phyloP scores from a whole-genome alignment of 148 eudicot species.

The Dianthus caryophyllus region DNA sequence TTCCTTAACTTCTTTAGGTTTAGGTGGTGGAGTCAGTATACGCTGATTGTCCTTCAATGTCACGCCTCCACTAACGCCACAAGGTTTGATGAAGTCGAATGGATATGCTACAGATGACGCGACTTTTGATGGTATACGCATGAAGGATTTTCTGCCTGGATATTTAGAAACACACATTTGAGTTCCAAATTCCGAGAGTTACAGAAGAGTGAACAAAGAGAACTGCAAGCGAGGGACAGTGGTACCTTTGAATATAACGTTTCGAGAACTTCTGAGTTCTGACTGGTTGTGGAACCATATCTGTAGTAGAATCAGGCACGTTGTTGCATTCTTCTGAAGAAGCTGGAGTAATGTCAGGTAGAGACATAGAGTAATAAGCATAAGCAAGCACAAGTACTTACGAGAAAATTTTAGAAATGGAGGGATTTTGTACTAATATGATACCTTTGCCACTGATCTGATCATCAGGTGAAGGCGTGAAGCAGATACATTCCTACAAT shows the following conservation, averaged over 20 bases:
- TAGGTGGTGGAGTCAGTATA: slow-evolving; percentile 6
- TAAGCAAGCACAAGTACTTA: no score
- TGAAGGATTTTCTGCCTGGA: slow-evolving; percentile 40
- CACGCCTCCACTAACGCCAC: neutral
- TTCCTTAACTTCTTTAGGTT: slow-evolving; percentile 30
- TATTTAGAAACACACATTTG: neutral
- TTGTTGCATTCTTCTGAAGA: slow-evolving; percentile 45
- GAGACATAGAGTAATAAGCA: neutral
- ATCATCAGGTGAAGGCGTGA: slow-evolving; percentile 39
- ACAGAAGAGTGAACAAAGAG: neutral
- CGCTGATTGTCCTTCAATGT: slow-evolving; percentile 12
- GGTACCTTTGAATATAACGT: slow-evolving; percentile 74
- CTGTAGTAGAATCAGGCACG: slow-evolving; percentile 33
- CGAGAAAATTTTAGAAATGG: neutral
- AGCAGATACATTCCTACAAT: slow-evolving; percentile 35
- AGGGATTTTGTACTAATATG: neutral
- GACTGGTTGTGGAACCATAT: slow-evolving; percentile 31
- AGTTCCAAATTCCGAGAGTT: neutral
- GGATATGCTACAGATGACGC: slow-evolving; percentile 8
- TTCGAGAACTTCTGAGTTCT: slow-evolving; percentile 48
- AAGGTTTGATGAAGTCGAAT: slow-evolving; percentile 11
- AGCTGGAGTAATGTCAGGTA: neutral
- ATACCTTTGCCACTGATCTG: slow-evolving; percentile 45
- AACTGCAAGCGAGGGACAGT: neutral
- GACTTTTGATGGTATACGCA: slow-evolving; percentile 12